Conservation (phyloP, 2,329 filamentous ascomycete genomes). For the Celoporthe dispersa region DNA sequence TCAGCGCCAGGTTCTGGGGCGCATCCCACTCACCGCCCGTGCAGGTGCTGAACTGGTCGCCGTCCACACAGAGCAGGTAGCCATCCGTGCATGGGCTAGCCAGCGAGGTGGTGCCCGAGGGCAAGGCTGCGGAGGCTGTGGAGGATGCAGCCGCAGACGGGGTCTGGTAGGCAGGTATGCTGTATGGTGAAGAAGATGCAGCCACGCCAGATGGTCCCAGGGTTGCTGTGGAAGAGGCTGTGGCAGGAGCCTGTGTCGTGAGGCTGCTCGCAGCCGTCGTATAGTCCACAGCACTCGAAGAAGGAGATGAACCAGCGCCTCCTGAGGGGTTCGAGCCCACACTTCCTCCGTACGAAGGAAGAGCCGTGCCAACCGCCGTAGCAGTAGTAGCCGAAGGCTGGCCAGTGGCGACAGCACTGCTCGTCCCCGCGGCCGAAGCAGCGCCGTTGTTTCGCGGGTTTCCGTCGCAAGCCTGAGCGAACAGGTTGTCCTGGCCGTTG, state of each 20-base stretch:
- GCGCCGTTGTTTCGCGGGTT: conserved; percentile 34
- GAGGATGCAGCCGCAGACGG: not conserved
- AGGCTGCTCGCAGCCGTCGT: not conserved
- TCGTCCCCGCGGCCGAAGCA: not conserved
- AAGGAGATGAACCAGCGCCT: not conserved
- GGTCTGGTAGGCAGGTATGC: not conserved
- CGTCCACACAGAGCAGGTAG: conserved; percentile 21
- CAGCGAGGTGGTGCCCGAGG: conserved; percentile 1
- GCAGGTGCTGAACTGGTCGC: conserved; percentile 23
- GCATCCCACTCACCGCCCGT: conserved; percentile 24
- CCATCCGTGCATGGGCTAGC: conserved; percentile 22
- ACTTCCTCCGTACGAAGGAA: not conserved
- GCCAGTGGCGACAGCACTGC: not conserved
- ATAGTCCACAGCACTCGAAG: not conserved
- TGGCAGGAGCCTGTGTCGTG: not conserved
- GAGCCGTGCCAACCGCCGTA: not conserved
- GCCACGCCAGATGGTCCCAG: not conserved
- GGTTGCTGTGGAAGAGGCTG: not conserved
- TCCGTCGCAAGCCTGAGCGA: conserved; percentile 38
- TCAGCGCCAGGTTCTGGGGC: conserved; percentile 18
- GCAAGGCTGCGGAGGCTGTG: not conserved
- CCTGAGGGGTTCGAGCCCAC: too few species aligned
- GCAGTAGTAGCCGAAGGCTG: not conserved
- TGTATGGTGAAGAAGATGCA: not conserved
- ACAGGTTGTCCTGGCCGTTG: conserved; percentile 40